Evolutionary conservation across 2,329 filamentous ascomycete species (phyloP).

Genomic region (Aspergillus niger): DNA sequence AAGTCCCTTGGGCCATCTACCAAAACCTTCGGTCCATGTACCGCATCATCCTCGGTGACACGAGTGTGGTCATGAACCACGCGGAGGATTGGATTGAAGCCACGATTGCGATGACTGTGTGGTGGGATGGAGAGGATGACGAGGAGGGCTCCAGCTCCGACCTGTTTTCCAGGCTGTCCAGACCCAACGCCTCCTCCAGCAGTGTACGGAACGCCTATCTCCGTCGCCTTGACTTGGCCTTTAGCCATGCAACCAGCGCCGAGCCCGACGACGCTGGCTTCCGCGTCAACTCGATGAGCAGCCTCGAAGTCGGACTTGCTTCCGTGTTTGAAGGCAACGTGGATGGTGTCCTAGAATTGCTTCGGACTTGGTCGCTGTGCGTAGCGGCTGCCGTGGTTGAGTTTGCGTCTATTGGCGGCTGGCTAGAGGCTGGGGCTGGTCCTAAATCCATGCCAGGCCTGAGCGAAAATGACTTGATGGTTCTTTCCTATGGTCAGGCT

Average conservation of each 20-base stretch:
- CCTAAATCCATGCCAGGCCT: conserved; percentile 62
- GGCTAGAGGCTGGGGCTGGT: conserved; percentile 67
- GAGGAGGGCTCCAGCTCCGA: conserved; percentile 37
- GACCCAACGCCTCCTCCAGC: neutral
- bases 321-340: conserved; percentile 81
- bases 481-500: conserved; percentile 70
- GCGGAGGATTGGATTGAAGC: conserved; percentile 93
- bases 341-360: conserved; percentile 71
- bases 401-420: conserved; percentile 78
- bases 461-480: conserved; percentile 80
- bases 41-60: conserved; percentile 74
- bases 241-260: conserved; percentile 65
- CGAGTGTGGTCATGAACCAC: conserved; percentile 71
- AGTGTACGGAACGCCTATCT: conserved; percentile 66
- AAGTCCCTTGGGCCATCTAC: conserved; percentile 87
- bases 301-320: conserved; percentile 78
- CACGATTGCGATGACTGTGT: conserved; percentile 76
- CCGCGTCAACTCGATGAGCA: conserved; percentile 72
- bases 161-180: conserved; percentile 19
- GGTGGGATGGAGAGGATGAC: conserved; percentile 85
- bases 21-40: conserved; percentile 81
- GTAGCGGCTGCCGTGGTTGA: conserved; percentile 78
- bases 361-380: conserved; percentile 79
- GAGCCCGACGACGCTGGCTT: conserved; percentile 64
- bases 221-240: conserved; percentile 69